Evolutionary conservation across 306 rosid genomes (phyloP).

Genomic region (Neltuma alba): DNA sequence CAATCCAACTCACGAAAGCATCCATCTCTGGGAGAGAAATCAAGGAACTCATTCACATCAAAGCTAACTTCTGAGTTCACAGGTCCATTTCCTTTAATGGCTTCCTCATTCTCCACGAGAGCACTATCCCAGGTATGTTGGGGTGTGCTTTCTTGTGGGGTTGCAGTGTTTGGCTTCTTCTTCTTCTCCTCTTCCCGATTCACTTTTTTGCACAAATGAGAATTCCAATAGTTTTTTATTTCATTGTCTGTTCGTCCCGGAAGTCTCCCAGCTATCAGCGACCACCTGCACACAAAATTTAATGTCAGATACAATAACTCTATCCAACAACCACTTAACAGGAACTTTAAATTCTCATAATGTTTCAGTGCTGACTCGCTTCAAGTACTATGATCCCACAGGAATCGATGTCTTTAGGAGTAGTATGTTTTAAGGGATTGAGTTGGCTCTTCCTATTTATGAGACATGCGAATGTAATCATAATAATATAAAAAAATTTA

Average conservation of each 20-base stretch:
- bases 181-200: slow-evolving; percentile 32
- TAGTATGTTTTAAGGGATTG: not conserved
- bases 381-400: not conserved
- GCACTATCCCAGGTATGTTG: slow-evolving; percentile 25
- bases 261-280: slow-evolving; percentile 74
- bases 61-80: slow-evolving; percentile 39
- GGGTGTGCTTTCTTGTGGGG: slow-evolving; percentile 20
- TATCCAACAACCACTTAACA: not conserved
- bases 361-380: not conserved
- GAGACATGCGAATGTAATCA: not conserved
- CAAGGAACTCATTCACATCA: slow-evolving; percentile 56
- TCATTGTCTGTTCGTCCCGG: slow-evolving; percentile 79
- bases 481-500: not conserved
- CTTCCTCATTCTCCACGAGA: slow-evolving; percentile 19
- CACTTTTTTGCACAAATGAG: slow-evolving; percentile 69
- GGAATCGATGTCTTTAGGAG: not conserved
- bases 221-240: slow-evolving; percentile 76
- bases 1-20: slow-evolving; percentile 48
- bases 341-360: not conserved
- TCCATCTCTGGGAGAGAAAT: slow-evolving; percentile 46
- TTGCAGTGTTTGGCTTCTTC: slow-evolving; percentile 25
- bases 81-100: not conserved
- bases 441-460: not conserved
- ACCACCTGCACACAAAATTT: slow-evolving; percentile 54
- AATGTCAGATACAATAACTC: not conserved